These are phyloP conservation scores for Mycoemilia scoparia DNA, from an alignment of 192 early-diverging fungal species.

Conservation along the genomic window DNA sequence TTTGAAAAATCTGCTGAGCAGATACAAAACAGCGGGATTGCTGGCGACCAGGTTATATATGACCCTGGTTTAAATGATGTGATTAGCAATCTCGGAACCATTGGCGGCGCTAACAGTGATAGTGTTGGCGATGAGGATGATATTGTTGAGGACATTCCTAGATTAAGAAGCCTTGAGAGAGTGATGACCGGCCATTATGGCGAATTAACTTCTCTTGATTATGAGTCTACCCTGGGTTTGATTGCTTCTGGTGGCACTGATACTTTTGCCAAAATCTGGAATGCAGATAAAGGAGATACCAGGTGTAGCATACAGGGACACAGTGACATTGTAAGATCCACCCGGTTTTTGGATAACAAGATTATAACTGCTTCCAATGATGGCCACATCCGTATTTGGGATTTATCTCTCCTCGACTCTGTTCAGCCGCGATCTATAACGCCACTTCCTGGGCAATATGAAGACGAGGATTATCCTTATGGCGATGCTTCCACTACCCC, in stretches of 20 bases:
- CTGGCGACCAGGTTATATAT: too few relatives aligned
- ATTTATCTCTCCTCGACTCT: constrained; percentile 35
- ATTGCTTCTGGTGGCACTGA: constrained; percentile 49
- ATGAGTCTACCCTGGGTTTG: constrained; percentile 33
- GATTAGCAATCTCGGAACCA: too few relatives aligned
- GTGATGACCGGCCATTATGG: constrained; percentile 39
- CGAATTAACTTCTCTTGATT: constrained; percentile 35
- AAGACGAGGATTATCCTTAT: neutral
- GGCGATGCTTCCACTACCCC: constrained; percentile 17
- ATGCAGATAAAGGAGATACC: constrained; percentile 25
- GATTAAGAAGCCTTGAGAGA: constrained; percentile 8
- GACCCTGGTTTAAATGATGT: too few relatives aligned
- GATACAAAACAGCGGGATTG: too few relatives aligned
- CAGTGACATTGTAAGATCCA: constrained; percentile 13
- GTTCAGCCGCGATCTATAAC: constrained; percentile 31
- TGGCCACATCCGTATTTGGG: constrained; percentile 48
- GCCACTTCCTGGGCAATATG: constrained; percentile 19
- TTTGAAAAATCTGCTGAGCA: too few relatives aligned
- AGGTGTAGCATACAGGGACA: constrained; percentile 12
- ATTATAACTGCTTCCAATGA: constrained; percentile 48
- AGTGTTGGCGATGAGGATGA: too few relatives aligned
- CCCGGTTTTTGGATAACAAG: constrained; percentile 18
- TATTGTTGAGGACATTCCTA: constrained; percentile 20
- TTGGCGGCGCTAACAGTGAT: too few relatives aligned
- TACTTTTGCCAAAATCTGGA: constrained; percentile 48